Base-by-base conservation (phyloP, 1,284 basidiomycete genomes). In the Pascua sp. region DNA sequence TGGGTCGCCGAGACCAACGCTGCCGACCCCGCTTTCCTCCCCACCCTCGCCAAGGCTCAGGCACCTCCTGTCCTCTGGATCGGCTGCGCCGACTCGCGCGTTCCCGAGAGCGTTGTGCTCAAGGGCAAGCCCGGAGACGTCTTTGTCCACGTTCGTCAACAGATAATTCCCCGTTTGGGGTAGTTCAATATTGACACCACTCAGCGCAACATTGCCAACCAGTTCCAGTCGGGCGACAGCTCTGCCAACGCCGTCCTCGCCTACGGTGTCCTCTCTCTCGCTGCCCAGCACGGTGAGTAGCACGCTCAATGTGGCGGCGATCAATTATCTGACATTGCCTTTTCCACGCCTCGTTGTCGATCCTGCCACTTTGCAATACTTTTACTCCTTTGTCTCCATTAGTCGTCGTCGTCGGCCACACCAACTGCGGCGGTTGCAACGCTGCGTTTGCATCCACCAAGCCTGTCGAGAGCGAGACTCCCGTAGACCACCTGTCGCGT, bases 341-440 rank as follows among this genome's bases (percentile, higher is more conserved):
- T 32, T 32, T 32, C 24, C 24, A 32, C 24, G 24, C 7, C 24
- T 37, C 32, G 4, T 32, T 15, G 13, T 8, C 9, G 42, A n/a
- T 13, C 42, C 42, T 43, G 42, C 42, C 42, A 43, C 42, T 13
- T 13, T 24, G 36, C 46, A 3, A 16, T 18, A 12, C 47, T 17
- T 16, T 17, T 32, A 32, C 24, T 32, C 24, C 7, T 32, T 32
- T 32, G 37, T 36, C 39, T 36, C 24, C 24, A 32, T 8, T 71
- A 89, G 88, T 93, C 63, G 80, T 91, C 60, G 80, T 93, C 61
- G 87, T 86, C 32, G 91, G 90, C 39, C 91, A 92, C 75, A 86
- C 86, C 9, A 79, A 83, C 59, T 93, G 90, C 69, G 90, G 89
- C 58, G 91, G 90, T 2, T 77, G 75, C 62, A 86, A 85, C 36